Conservation (phyloP, 1,139 yeast species). For the Yamadazyma jaroonii region DNA sequence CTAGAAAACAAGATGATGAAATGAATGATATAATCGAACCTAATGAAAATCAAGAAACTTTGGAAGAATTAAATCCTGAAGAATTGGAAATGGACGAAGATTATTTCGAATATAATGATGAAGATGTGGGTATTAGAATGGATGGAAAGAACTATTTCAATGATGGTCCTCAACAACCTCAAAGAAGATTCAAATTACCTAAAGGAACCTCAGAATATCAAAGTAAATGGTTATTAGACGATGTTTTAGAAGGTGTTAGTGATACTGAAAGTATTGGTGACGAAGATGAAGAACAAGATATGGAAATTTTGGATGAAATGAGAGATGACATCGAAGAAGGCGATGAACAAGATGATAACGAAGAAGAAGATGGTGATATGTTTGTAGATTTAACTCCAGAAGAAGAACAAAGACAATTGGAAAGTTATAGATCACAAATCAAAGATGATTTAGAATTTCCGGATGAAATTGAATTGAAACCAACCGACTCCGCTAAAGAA, state of each 20-base stretch:
- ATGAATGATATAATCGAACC: conserved; percentile 39
- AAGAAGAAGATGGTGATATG: conserved; percentile 50
- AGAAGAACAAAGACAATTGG: conserved; percentile 78
- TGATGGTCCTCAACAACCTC: conserved; percentile 25
- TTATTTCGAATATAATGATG: conserved; percentile 22
- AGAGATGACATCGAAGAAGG: conserved; percentile 23
- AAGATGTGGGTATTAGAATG: conserved; percentile 60
- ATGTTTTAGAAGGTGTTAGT: conserved; percentile 45
- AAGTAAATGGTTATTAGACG: conserved; percentile 83
- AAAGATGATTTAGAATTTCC: conserved; percentile 91
- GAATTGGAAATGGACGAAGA: conserved; percentile 45
- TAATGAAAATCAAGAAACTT: conserved; percentile 55
- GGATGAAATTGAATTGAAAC: conserved; percentile 86
- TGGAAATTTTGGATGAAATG: conserved; percentile 22
- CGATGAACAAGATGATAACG: conserved; percentile 31
- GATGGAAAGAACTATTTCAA: conserved; percentile 68
- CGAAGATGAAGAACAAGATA: conserved; percentile 27
- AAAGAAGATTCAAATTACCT: conserved; percentile 54
- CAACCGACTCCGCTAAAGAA: conserved; percentile 71
- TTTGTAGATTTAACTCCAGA: conserved; percentile 75
- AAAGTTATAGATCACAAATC: conserved; percentile 64
- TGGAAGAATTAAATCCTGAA: conserved; percentile 64
- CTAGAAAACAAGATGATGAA: conserved; percentile 21
- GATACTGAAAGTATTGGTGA: conserved; percentile 53
- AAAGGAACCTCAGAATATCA: conserved; percentile 92